Evolutionary conservation across 495 filamentous ascomycete species (phyloP).

Genomic region (Haplographium delicatum): DNA sequence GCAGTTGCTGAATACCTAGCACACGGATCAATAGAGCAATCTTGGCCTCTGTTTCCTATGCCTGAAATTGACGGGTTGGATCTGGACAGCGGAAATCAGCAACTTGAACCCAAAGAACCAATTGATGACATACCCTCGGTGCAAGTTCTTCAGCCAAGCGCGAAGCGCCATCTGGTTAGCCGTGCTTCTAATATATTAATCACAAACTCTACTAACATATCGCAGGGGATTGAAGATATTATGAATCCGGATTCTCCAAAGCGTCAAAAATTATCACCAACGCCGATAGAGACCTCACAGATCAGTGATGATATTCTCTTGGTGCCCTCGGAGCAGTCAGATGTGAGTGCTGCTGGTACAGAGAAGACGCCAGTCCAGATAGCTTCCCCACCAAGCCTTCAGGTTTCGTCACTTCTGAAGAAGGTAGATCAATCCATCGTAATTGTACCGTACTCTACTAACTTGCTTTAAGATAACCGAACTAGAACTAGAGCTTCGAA

Average conservation of each 20-base stretch:
- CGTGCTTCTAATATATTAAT: neutral
- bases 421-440: neutral
- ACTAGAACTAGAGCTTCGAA: constrained; percentile 11
- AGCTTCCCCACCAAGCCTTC: too few species aligned
- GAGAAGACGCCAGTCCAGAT: neutral
- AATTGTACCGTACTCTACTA: neutral
- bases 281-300: constrained; percentile 4
- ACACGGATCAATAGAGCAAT: constrained; percentile 1
- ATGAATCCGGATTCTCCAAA: constrained; percentile 15
- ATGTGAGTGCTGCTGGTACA: neutral
- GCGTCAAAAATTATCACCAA: constrained; percentile 16
- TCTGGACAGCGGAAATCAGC: neutral
- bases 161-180: constrained; percentile 19
- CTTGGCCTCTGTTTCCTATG: constrained; percentile 18
- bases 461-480: constrained; percentile 6
- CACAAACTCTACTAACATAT: constrained; percentile 3
- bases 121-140: neutral
- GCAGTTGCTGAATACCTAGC: constrained; percentile 11
- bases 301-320: constrained; percentile 2
- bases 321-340: neutral
- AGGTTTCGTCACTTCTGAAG: constrained; percentile 1
- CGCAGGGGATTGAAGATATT: constrained; percentile 3
- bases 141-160: neutral
- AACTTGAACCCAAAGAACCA: neutral
- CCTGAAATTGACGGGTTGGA: constrained; percentile 18